Conservation (phyloP, 2,329 filamentous ascomycete species). For the Botrytis fragariae region DNA sequence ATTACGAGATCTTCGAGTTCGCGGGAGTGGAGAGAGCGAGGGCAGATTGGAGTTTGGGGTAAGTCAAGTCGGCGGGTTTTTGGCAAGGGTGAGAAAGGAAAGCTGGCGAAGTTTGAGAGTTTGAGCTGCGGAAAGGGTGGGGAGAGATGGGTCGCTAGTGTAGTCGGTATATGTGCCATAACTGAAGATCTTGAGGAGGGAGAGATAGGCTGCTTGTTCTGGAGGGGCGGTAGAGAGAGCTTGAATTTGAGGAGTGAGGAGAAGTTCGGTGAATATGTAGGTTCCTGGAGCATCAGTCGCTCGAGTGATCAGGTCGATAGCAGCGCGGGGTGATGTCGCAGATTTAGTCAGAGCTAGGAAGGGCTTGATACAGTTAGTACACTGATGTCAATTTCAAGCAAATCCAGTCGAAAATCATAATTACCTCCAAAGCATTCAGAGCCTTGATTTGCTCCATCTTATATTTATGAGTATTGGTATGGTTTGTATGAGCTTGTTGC, state of each 20-base stretch:
- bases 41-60: slow-evolving; percentile 62
- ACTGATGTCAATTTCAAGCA: neutral
- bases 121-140: slow-evolving; percentile 70
- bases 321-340: slow-evolving; percentile 77
- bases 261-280: slow-evolving; percentile 92
- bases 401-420: slow-evolving; percentile 22
- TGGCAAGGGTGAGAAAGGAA: slow-evolving; percentile 78
- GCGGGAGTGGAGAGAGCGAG: slow-evolving; percentile 64
- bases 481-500: slow-evolving; percentile 3
- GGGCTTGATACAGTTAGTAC: slow-evolving; percentile 59
- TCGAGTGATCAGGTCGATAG: slow-evolving; percentile 80
- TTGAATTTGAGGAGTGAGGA: slow-evolving; percentile 76
- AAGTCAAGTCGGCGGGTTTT: slow-evolving; percentile 67
- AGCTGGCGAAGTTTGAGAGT: slow-evolving; percentile 85
- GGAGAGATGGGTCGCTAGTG: slow-evolving; percentile 54
- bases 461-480: slow-evolving; percentile 22
- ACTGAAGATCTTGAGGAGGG: slow-evolving; percentile 82
- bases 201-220: slow-evolving; percentile 63
- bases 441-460: slow-evolving; percentile 72
- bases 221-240: slow-evolving; percentile 57
- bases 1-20: slow-evolving; percentile 86
- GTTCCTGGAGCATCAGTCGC: slow-evolving; percentile 88
- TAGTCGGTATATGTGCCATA: slow-evolving; percentile 88
- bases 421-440: slow-evolving; percentile 61
- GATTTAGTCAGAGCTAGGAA: slow-evolving; percentile 87